These are phyloP conservation scores for Suhomyces xylopsoci DNA, from an alignment of 805 yeast species.

Conservation along the genomic window DNA sequence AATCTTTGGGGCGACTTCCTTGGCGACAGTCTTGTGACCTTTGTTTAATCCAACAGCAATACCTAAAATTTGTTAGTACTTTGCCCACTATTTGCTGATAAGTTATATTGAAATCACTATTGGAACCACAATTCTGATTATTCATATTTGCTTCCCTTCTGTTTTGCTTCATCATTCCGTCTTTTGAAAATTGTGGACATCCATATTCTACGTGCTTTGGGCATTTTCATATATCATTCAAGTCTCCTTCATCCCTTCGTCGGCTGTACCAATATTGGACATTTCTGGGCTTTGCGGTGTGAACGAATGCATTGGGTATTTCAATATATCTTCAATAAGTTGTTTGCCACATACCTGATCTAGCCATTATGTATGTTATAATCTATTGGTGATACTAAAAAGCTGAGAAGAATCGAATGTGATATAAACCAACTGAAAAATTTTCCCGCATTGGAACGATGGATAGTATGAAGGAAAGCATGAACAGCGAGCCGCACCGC, in stretches of 20 bases:
- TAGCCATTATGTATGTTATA: conserved; percentile 46
- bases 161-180: not conserved
- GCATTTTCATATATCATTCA: not conserved
- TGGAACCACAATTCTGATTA: not conserved
- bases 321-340: not conserved
- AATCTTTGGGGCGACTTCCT: conserved; percentile 63
- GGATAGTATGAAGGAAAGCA: conserved; percentile 1
- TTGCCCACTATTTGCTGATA: not conserved
- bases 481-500: conserved; percentile 2
- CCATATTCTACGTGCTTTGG: not conserved
- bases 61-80: conserved; percentile 43
- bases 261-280: not conserved
- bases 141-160: not conserved
- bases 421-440: conserved; percentile 5
- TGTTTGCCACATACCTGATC: conserved; percentile 54
- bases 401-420: conserved; percentile 4
- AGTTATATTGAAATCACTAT: not conserved
- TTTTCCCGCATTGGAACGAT: conserved; percentile 5
- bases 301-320: not conserved
- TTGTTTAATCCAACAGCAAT: conserved; percentile 99
- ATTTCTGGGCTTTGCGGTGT: not conserved
- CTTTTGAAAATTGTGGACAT: not conserved
- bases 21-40: conserved; percentile 96
- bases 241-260: not conserved
- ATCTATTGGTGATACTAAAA: conserved; percentile 4